Percentiles rank a stretch among this genome's conserved stretches.
Evolutionary conservation across 306 rosid genomes (phyloP).

Genomic region (Betula pendula): DNA sequence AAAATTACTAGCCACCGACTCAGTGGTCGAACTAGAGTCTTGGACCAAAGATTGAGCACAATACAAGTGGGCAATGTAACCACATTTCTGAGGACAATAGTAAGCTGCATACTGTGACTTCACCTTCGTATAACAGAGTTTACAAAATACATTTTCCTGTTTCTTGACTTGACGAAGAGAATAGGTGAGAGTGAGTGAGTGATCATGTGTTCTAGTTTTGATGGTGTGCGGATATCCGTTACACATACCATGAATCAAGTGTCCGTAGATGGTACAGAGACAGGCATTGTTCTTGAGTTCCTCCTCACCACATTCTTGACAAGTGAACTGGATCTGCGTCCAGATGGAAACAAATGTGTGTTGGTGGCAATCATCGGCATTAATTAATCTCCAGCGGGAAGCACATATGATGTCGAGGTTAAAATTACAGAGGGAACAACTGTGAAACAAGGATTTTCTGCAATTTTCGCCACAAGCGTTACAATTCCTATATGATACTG

Average conservation of each 20-base stretch:
- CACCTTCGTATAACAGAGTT: neutral
- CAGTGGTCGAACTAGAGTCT: too few species aligned
- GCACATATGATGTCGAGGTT: neutral
- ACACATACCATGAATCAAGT: rapidly evolving
- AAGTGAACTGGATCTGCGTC: neutral
- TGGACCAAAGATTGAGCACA: neutral
- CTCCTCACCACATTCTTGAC: neutral
- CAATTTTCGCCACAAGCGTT: too few species aligned
- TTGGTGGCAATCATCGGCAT: neutral
- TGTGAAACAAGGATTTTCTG: rapidly evolving
- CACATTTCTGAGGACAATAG: neutral
- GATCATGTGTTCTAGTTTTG: neutral
- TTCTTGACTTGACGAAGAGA: neutral
- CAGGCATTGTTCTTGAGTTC: rapidly evolving
- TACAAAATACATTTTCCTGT: neutral
- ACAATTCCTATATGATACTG: rapidly evolving
- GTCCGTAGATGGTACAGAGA: neutral
- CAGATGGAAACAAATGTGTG: neutral
- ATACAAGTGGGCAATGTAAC: neutral
- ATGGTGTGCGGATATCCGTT: neutral
- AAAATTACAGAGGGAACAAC: neutral
- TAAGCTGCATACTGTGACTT: neutral
- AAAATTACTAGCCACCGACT: too few species aligned
- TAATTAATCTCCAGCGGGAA: neutral
- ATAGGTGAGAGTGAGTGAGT: neutral